Conservation (phyloP, 108 stramenopile species). For the Aurantiochytrium sp. region DNA sequence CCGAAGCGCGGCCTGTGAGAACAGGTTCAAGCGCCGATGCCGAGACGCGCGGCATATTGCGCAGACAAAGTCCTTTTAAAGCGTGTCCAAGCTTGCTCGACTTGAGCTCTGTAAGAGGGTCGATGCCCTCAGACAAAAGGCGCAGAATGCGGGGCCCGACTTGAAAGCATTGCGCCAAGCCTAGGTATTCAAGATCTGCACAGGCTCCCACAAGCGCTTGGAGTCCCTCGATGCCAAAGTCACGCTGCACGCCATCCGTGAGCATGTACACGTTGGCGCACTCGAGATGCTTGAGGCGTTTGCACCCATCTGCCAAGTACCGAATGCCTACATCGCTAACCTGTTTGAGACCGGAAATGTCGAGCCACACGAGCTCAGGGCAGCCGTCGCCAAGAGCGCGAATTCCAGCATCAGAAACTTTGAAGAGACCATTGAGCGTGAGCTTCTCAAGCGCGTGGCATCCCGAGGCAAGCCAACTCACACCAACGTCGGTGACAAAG, state of each 20-base stretch:
- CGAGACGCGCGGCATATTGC: not conserved
- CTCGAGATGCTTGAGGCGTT: not conserved
- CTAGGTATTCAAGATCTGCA: not conserved
- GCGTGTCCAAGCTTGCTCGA: not conserved
- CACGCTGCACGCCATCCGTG: not conserved
- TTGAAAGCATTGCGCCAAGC: not conserved
- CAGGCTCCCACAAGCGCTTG: not conserved
- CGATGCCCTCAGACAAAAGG: not conserved
- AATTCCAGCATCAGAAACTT: not conserved
- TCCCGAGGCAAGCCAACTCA: not conserved
- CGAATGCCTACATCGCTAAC: not conserved
- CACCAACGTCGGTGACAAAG: not conserved
- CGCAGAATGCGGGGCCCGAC: not conserved
- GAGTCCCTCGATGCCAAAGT: conserved; percentile 4
- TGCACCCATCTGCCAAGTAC: not conserved
- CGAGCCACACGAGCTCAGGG: not conserved
- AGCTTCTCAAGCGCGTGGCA: not conserved
- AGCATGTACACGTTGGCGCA: not conserved
- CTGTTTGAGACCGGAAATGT: not conserved
- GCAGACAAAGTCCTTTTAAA: not conserved
- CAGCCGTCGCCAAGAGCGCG: not conserved
- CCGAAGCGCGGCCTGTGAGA: not conserved
- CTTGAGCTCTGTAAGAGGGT: not conserved
- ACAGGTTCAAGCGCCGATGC: not conserved
- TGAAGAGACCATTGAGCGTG: not conserved